phyloP scores from a whole-genome alignment of 306 rosid genomes.

The Cucumis cinereus region DNA sequence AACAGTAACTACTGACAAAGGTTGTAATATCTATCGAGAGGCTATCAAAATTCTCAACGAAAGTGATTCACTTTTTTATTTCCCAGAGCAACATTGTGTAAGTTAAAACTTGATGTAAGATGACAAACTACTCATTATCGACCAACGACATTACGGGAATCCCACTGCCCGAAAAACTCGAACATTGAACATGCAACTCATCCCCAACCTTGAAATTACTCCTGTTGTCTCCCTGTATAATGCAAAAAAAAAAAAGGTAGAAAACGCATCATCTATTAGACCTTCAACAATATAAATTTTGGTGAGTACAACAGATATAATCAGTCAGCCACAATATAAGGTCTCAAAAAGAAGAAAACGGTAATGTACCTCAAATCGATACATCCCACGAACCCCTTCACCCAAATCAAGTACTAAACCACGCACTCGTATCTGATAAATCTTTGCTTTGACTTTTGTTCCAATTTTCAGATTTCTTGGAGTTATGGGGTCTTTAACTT shows the following conservation, averaged over 20 bases:
- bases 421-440: slow-evolving; percentile 59
- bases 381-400: slow-evolving; percentile 73
- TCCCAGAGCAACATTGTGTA: neutral
- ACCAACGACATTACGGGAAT: slow-evolving; percentile 54
- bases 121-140: slow-evolving; percentile 27
- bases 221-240: slow-evolving; percentile 30
- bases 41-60: neutral
- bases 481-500: slow-evolving; percentile 17
- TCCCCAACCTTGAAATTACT: slow-evolving; percentile 42
- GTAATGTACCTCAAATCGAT: slow-evolving; percentile 57
- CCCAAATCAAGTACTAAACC: slow-evolving; percentile 93
- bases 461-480: slow-evolving; percentile 51
- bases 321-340: neutral
- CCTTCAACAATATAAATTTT: neutral
- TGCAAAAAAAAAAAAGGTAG: neutral
- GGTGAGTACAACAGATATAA: neutral
- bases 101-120: neutral
- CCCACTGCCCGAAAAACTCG: slow-evolving; percentile 65
- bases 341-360: neutral
- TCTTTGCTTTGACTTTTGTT: slow-evolving; percentile 49
- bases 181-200: slow-evolving; percentile 48
- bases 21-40: neutral
- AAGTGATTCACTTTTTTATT: neutral
- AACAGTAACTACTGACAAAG: neutral
- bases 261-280: neutral